A percentile compares a stretch with the other conserved stretches of the same genome.
Conservation (phyloP, 768 basidiomycete species). For the Favolaschia claudopus region DNA sequence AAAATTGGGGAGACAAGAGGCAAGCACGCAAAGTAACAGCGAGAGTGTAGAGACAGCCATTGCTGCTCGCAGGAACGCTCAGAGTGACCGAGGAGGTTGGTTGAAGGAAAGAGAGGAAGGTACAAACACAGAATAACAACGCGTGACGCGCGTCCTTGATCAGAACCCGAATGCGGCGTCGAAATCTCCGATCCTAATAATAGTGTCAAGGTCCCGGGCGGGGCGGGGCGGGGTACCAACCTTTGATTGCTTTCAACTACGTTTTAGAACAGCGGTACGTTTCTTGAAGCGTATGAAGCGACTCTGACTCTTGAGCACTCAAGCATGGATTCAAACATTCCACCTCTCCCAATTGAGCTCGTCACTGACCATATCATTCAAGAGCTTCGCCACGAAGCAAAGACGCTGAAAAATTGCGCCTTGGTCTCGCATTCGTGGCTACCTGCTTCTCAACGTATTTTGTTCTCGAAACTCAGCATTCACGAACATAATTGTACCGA, state of each 20-base stretch:
- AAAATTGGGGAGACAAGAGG: conserved; percentile 15
- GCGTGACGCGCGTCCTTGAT: no score
- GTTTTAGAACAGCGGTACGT: no score
- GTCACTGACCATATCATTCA: conserved; percentile 12
- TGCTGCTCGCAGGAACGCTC: conserved; percentile 1
- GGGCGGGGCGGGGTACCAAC: no score
- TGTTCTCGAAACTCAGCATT: conserved; percentile 16
- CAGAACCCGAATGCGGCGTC: no score
- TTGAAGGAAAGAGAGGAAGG: neutral
- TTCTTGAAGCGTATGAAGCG: no score
- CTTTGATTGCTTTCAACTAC: neutral
- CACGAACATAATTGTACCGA: conserved; percentile 11
- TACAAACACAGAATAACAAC: conserved; percentile 6
- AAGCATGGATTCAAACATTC: neutral
- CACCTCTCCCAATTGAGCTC: conserved; percentile 21
- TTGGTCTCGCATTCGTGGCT: conserved; percentile 20
- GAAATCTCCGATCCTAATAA: no score
- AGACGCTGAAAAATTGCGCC: conserved; percentile 16
- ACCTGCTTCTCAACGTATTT: conserved; percentile 8
- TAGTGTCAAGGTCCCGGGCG: no score
- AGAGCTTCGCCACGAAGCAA: conserved; percentile 3
- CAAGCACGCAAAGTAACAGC: conserved; percentile 22
- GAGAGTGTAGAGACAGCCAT: conserved; percentile 13
- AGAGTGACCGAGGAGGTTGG: neutral
- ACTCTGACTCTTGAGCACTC: no score